These are phyloP conservation scores for Daedaleopsis nitida DNA, from an alignment of 768 basidiomycete species.

Conservation along the genomic window DNA sequence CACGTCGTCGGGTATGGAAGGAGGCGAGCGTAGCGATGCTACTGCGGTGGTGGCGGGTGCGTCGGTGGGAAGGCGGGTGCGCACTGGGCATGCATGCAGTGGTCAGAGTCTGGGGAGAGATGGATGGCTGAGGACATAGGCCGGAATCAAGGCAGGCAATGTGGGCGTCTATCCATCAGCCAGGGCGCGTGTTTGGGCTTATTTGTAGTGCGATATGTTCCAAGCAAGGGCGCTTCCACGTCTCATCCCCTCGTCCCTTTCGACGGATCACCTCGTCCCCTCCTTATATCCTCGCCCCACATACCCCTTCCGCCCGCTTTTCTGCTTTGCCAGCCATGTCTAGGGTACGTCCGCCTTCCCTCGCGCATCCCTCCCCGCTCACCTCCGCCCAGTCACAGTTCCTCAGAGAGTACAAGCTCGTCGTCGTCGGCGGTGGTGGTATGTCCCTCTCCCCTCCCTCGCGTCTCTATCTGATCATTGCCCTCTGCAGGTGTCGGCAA, in stretches of 20 bases:
- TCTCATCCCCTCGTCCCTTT: constrained; percentile 16
- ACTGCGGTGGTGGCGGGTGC: background rate
- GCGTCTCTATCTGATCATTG: background rate
- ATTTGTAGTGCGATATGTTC: constrained; percentile 12
- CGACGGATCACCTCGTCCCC: constrained; percentile 21
- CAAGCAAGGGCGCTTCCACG: constrained; percentile 18
- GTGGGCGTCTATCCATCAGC: background rate
- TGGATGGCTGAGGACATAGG: too few species aligned
- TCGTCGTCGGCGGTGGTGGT: constrained; percentile 99
- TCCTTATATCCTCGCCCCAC: constrained; percentile 15
- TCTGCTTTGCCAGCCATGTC: constrained; percentile 30
- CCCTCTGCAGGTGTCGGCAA: constrained; percentile 63
- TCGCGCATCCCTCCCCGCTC: background rate
- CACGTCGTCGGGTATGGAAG: too few species aligned
- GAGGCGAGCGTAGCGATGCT: too few species aligned
- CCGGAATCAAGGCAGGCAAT: too few species aligned
- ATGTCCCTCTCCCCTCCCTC: constrained; percentile 26
- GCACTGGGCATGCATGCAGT: too few species aligned
- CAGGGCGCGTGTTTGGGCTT: constrained; percentile 13
- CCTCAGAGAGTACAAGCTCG: constrained; percentile 96
- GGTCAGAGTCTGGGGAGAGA: background rate
- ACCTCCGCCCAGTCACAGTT: constrained; percentile 66
- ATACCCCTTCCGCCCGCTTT: constrained; percentile 13
- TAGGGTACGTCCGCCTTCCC: constrained; percentile 29
- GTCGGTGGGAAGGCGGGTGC: background rate